These are phyloP conservation scores for Postia placenta DNA, from an alignment of 768 basidiomycete species.

Conservation along the genomic window DNA sequence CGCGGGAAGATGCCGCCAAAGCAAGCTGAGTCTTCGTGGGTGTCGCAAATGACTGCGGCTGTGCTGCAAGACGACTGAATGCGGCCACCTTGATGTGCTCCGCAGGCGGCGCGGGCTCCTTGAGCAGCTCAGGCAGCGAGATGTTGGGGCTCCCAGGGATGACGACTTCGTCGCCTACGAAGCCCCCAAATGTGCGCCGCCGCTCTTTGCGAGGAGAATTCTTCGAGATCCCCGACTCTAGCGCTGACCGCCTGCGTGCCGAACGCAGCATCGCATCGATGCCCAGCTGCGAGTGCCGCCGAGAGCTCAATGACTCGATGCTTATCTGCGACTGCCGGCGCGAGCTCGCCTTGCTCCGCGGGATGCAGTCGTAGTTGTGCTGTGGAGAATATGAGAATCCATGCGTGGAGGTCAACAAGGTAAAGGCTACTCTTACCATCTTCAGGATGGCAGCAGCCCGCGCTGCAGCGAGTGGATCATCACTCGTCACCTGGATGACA, in stretches of 20 bases:
- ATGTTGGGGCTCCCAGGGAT: constrained; percentile 48
- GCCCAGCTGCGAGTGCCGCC: constrained; percentile 13
- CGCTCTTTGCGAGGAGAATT: constrained; percentile 6
- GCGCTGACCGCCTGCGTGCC: constrained; percentile 30
- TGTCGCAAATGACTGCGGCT: constrained; percentile 2
- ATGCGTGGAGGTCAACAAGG: constrained; percentile 2
- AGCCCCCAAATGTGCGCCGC: constrained; percentile 31
- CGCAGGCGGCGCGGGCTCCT: constrained; percentile 45
- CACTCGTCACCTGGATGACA: constrained; percentile 81
- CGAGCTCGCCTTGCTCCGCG: constrained; percentile 30
- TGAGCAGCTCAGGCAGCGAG: constrained; percentile 50
- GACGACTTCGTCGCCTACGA: constrained; percentile 43
- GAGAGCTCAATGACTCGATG: constrained; percentile 12
- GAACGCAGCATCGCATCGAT: constrained; percentile 15
- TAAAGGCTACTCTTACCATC: constrained; percentile 44
- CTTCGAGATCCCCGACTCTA: constrained; percentile 27
- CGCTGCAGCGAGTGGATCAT: constrained; percentile 82
- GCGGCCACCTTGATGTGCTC: constrained; percentile 1
- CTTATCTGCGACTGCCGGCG: constrained; percentile 15
- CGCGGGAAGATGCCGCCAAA: neutral
- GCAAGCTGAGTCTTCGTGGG: neutral
- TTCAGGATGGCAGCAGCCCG: constrained; percentile 91
- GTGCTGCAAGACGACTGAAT: constrained; percentile 4
- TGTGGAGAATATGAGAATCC: constrained; percentile 22
- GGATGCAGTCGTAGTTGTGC: constrained; percentile 86